Evolutionary conservation across 2,329 filamentous ascomycete species (phyloP).

Genomic region (Diaporthe sp.): DNA sequence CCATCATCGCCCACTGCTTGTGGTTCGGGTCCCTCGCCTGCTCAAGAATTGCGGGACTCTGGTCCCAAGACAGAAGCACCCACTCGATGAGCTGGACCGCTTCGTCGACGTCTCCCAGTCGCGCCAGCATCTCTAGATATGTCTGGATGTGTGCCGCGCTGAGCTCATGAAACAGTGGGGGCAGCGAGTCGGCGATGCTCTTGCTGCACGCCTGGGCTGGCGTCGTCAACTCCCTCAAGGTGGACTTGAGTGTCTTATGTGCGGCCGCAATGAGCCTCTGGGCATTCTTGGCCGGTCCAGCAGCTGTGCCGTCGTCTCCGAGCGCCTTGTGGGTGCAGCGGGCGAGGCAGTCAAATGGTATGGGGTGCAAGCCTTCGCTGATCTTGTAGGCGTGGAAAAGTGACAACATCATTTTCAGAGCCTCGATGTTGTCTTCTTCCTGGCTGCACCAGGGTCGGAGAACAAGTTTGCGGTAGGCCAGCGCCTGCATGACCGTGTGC

Average conservation of each 20-base stretch:
- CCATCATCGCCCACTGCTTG: conserved; percentile 48
- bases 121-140: conserved; percentile 74
- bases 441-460: conserved; percentile 41
- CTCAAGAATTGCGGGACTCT: conserved; percentile 46
- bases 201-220: conserved; percentile 44
- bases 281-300: neutral
- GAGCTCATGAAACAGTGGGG: conserved; percentile 56
- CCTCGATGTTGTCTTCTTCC: conserved; percentile 47
- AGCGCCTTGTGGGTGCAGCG: conserved; percentile 49
- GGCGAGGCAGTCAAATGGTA: conserved; percentile 53
- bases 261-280: conserved; percentile 38
- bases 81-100: conserved; percentile 70
- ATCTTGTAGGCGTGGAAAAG: conserved; percentile 47
- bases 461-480: conserved; percentile 52
- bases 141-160: conserved; percentile 63
- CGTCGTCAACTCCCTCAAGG: conserved; percentile 44
- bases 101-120: conserved; percentile 69
- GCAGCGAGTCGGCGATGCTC: conserved; percentile 18
- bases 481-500: conserved; percentile 55
- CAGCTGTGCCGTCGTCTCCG: neutral
- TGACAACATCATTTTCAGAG: conserved; percentile 49
- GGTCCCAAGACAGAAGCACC: conserved; percentile 64
- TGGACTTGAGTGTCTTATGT: conserved; percentile 37
- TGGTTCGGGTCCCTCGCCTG: conserved; percentile 54
- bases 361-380: conserved; percentile 48